Conservation (phyloP, 1,139 yeast species). For the Zygosaccharomyces pseudobailii region DNA sequence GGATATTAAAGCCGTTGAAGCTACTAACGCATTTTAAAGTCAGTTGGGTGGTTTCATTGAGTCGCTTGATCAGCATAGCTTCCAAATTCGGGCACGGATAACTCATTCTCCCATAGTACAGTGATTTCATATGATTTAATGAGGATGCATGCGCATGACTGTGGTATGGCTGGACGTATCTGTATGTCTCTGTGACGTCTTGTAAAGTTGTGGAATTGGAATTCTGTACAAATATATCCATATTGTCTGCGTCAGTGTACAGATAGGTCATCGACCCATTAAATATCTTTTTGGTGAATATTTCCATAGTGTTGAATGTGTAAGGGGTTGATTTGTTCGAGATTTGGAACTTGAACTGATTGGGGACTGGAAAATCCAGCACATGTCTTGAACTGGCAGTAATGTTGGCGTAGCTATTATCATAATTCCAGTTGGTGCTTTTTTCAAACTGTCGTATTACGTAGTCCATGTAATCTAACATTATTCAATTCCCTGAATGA, state of each 20-base stretch:
- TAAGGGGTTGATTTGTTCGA: conserved; percentile 67
- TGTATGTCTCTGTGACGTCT: conserved; percentile 75
- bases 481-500: conserved; percentile 25
- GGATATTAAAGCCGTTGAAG: conserved; percentile 48
- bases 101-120: conserved; percentile 79
- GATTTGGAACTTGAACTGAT: conserved; percentile 60
- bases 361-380: conserved; percentile 71
- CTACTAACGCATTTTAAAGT: conserved; percentile 72
- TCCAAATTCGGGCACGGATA: conserved; percentile 86
- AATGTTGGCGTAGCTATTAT: conserved; percentile 68
- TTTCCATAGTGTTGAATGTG: conserved; percentile 70
- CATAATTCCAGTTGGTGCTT: conserved; percentile 71
- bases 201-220: conserved; percentile 58
- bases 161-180: conserved; percentile 49
- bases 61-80: conserved; percentile 74
- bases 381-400: conserved; percentile 62
- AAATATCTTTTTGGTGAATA: conserved; percentile 62
- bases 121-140: conserved; percentile 26
- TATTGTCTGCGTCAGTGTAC: conserved; percentile 56
- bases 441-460: conserved; percentile 65
- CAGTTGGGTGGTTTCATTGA: conserved; percentile 52
- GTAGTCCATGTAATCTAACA: conserved; percentile 85
- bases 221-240: conserved; percentile 44
- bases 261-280: conserved; percentile 83
- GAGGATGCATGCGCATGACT: conserved; percentile 8